phyloP scores from a whole-genome alignment of 768 basidiomycete genomes.

The Filobasidium floriforme region DNA sequence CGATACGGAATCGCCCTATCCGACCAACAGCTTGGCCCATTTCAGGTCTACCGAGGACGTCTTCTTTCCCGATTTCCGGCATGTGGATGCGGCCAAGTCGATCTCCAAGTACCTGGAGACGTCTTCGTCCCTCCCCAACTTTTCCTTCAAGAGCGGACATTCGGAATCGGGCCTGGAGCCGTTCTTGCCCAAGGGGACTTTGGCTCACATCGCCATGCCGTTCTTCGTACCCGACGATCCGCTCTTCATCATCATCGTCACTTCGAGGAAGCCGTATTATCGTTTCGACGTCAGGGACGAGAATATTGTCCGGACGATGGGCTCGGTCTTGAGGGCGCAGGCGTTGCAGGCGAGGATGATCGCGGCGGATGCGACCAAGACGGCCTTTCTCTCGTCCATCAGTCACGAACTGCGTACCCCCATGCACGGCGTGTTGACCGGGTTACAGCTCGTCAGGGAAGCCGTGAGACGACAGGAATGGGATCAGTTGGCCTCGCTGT shows the following conservation, averaged over 20 bases:
- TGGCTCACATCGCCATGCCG: conserved; percentile 25
- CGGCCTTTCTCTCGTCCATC: conserved; percentile 35
- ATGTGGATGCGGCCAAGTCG: not conserved
- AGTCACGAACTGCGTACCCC: conserved; percentile 35
- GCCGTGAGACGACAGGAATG: conserved; percentile 15
- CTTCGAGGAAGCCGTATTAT: conserved; percentile 13
- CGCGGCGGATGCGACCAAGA: conserved; percentile 32
- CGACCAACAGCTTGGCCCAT: not conserved
- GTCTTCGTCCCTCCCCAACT: not conserved
- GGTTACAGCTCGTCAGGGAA: conserved; percentile 28
- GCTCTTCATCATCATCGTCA: conserved; percentile 28
- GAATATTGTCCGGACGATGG: conserved; percentile 26
- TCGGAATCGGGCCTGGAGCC: conserved; percentile 26
- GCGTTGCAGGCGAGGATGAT: conserved; percentile 25
- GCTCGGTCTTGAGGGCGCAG: conserved; percentile 27
- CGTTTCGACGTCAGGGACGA: conserved; percentile 21
- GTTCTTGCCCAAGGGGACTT: conserved; percentile 19
- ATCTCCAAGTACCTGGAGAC: conserved; percentile 3
- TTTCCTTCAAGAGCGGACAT: not conserved
- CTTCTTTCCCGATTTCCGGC: not conserved
- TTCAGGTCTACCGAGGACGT: not conserved
- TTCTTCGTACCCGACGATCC: conserved; percentile 27
- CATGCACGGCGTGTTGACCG: conserved; percentile 32
- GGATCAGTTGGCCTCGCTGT: not conserved
- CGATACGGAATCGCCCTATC: conserved; percentile 1